A percentile compares a stretch with the other conserved stretches of the same genome.
Evolutionary conservation across 768 basidiomycete species (phyloP).

Genomic region (Boletus tomentosulus): DNA sequence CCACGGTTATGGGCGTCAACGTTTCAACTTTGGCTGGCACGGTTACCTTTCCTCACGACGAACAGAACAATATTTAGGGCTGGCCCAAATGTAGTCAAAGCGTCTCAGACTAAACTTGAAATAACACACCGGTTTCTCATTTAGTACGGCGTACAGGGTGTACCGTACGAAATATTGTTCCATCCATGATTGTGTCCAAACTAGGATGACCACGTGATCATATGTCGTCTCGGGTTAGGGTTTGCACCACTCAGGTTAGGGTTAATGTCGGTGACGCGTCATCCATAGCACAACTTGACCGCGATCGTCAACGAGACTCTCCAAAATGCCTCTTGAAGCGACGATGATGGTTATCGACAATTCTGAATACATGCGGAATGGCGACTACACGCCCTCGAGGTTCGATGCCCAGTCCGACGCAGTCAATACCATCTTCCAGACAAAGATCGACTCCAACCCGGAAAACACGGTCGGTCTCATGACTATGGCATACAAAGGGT

Average conservation of each 20-base stretch:
- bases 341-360: conserved; percentile 98
- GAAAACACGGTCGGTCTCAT: conserved; percentile 97
- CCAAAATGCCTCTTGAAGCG: conserved; percentile 91
- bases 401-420: conserved; percentile 92
- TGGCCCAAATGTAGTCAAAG: too few species aligned
- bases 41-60: too few species aligned
- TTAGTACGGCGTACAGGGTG: too few species aligned
- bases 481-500: conserved; percentile 98
- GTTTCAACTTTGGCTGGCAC: too few species aligned
- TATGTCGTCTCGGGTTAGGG: not conserved
- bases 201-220: not conserved
- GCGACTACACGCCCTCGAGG: conserved; percentile 82
- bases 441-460: conserved; percentile 93
- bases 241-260: conserved; percentile 14
- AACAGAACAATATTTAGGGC: too few species aligned
- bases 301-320: conserved; percentile 9
- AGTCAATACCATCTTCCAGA: conserved; percentile 82
- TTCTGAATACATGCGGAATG: conserved; percentile 95
- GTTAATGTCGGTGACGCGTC: conserved; percentile 25
- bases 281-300: conserved; percentile 13
- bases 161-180: too few species aligned
- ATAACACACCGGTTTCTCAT: too few species aligned
- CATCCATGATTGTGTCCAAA: too few species aligned
- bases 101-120: too few species aligned
- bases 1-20: too few species aligned